Conservation (phyloP, 345 rosid genomes). For the Ceriops tagal region DNA sequence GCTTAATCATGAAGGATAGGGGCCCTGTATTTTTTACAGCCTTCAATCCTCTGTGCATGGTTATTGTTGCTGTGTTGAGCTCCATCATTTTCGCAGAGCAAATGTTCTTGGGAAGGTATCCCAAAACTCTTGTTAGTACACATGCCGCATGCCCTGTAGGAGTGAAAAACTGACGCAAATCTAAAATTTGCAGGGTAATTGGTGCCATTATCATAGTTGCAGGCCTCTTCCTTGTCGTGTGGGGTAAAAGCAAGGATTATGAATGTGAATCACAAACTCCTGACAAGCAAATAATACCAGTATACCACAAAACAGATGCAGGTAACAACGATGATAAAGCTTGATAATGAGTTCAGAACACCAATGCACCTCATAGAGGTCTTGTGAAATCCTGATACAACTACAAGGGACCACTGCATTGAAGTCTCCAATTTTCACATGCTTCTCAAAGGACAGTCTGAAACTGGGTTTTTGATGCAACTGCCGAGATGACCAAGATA, state of each 20-base stretch:
- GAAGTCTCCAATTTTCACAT: neutral
- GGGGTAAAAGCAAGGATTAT: constrained; percentile 84
- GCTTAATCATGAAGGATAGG: constrained; percentile 66
- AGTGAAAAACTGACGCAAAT: neutral
- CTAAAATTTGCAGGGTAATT: constrained; percentile 48
- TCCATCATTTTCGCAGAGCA: constrained; percentile 72
- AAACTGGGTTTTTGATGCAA: neutral
- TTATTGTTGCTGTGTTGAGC: constrained; percentile 73
- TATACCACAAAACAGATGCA: constrained; percentile 17
- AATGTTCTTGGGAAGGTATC: constrained; percentile 83
- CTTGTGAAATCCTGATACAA: neutral
- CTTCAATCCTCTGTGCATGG: constrained; percentile 71
- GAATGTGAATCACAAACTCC: constrained; percentile 12
- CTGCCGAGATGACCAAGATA: neutral
- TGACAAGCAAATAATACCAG: constrained; percentile 24
- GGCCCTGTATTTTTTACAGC: constrained; percentile 95
- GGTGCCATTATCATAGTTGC: constrained; percentile 73
- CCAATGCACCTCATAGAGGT: constrained; percentile 16
- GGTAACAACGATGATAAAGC: constrained; percentile 17
- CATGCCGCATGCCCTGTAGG: neutral
- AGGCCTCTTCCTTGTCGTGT: constrained; percentile 74
- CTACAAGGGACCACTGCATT: neutral
- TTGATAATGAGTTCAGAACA: constrained; percentile 30
- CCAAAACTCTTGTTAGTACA: neutral
- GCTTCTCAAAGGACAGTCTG: neutral